Percentiles rank a stretch among this genome's conserved stretches.
Conservation (phyloP, 2,329 filamentous ascomycete species). For the Cordyceps farinosa region DNA sequence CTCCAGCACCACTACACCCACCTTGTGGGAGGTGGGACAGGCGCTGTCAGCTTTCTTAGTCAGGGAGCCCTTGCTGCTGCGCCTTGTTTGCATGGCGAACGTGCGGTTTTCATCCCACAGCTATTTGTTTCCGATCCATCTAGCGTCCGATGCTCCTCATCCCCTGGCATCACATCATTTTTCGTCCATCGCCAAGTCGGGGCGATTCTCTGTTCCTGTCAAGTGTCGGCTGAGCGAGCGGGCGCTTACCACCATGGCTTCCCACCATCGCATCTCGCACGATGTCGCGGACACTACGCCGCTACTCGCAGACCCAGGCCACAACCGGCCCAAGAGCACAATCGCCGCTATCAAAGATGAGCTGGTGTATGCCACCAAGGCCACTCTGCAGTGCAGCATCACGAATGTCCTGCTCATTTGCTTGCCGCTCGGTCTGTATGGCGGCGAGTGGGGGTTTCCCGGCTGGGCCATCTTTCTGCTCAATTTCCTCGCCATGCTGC, state of each 20-base stretch:
- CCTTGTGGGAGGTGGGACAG: neutral
- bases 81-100: neutral
- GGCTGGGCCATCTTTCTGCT: constrained; percentile 49
- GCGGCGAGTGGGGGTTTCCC: constrained; percentile 46
- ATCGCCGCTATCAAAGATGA: constrained; percentile 3
- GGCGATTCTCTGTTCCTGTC: neutral
- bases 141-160: neutral
- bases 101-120: neutral
- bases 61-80: constrained; percentile 5
- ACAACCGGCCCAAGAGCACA: neutral
- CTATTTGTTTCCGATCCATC: neutral
- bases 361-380: constrained; percentile 13
- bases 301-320: neutral
- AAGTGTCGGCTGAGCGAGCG: neutral
- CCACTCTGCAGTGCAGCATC: constrained; percentile 20
- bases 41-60: constrained; percentile 4
- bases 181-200: neutral
- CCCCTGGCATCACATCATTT: neutral
- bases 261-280: neutral
- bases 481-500: constrained; percentile 63
- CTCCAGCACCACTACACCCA: too few species aligned
- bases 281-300: constrained; percentile 12
- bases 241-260: neutral
- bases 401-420: constrained; percentile 58
- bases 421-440: constrained; percentile 60